A percentile compares a stretch with the other conserved stretches of the same genome.
phyloP scores from a whole-genome alignment of 1,284 basidiomycete species.

The Coniferiporia sulphurascens region DNA sequence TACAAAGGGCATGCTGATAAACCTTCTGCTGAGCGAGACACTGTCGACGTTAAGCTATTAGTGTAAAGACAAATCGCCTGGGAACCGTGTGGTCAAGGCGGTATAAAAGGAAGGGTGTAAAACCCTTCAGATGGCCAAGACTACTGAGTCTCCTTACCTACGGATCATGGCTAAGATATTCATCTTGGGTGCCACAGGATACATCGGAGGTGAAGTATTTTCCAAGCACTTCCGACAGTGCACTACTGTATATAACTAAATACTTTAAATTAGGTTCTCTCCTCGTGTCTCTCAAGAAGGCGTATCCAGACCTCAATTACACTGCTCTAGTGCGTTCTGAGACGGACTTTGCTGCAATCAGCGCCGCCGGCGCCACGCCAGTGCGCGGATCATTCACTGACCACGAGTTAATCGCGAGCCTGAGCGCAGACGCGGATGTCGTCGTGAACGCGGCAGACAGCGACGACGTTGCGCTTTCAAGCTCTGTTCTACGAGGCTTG shows the following conservation, averaged over 20 bases:
- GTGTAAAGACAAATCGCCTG: too few species aligned
- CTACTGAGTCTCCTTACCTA: neutral
- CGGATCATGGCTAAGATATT: neutral
- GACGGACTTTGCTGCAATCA: neutral
- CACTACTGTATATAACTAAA: neutral
- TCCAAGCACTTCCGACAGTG: neutral
- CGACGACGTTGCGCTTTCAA: slow-evolving; percentile 19
- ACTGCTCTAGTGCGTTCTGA: slow-evolving; percentile 4
- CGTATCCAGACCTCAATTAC: neutral
- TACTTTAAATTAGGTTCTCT: neutral
- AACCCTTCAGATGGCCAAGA: too few species aligned
- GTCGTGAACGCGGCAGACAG: slow-evolving; percentile 24
- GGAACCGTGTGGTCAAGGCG: too few species aligned
- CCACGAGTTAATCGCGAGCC: slow-evolving; percentile 1
- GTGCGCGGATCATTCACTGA: neutral
- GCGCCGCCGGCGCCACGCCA: neutral
- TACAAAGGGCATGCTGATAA: too few species aligned
- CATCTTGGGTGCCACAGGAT: neutral
- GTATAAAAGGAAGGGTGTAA: too few species aligned
- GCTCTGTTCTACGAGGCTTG: slow-evolving; percentile 20
- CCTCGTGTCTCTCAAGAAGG: slow-evolving; percentile 2
- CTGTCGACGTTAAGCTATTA: too few species aligned
- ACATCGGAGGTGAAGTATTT: neutral
- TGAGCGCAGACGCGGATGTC: slow-evolving; percentile 16
- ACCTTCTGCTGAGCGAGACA: too few species aligned